Conservation (phyloP, 495 filamentous ascomycete genomes). For the Lepraria neglecta region DNA sequence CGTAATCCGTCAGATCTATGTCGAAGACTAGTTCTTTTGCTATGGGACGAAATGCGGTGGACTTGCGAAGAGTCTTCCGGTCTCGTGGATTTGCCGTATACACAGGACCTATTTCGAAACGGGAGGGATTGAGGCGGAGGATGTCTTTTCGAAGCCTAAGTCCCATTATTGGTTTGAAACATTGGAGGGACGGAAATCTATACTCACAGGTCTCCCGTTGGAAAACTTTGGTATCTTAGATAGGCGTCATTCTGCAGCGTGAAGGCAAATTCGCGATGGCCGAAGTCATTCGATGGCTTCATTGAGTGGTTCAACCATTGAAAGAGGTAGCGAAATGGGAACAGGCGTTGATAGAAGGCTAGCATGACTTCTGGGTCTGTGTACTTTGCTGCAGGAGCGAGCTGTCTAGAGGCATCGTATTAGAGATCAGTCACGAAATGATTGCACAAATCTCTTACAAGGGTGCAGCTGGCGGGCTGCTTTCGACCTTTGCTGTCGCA, state of each 20-base stretch:
- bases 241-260: constrained; percentile 85
- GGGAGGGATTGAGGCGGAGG: constrained; percentile 73
- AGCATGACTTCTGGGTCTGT: constrained; percentile 79
- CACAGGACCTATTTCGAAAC: constrained; percentile 96
- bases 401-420: constrained; percentile 23
- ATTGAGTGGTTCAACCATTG: constrained; percentile 97
- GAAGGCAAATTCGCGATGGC: constrained; percentile 90
- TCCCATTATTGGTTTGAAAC: constrained; percentile 16
- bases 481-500: constrained; percentile 40
- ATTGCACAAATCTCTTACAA: constrained; percentile 33
- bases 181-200: neutral
- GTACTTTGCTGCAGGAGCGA: constrained; percentile 31
- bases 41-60: constrained; percentile 63
- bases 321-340: constrained; percentile 91
- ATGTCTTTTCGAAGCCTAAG: constrained; percentile 83
- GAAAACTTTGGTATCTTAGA: constrained; percentile 85
- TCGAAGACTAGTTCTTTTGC: constrained; percentile 95
- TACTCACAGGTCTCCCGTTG: constrained; percentile 65
- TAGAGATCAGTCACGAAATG: constrained; percentile 4
- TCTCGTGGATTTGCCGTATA: constrained; percentile 91
- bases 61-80: constrained; percentile 77
- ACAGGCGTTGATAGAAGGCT: constrained; percentile 90
- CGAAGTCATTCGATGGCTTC: constrained; percentile 77
- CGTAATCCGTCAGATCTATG: constrained; percentile 98
- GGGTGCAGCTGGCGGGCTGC: constrained; percentile 39